Base-by-base conservation (phyloP, 1,284 basidiomycete genomes). In the Marasmius fiardii region DNA sequence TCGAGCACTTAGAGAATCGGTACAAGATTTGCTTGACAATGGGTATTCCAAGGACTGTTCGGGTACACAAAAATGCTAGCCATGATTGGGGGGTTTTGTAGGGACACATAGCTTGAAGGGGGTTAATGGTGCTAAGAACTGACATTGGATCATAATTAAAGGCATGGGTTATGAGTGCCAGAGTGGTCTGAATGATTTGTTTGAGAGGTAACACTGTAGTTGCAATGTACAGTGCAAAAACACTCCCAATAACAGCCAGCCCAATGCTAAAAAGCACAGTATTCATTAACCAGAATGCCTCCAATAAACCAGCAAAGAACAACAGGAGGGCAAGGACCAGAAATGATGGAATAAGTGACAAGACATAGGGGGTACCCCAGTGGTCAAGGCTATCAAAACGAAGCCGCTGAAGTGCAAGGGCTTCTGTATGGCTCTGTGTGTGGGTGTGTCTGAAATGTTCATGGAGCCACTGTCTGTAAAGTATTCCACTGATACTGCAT, bases 381-480 rank as follows among this genome's bases (percentile, higher is more conserved):
- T 31, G 39, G 11, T 43, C 23, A 16, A 45, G 41, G 21, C 28
- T 44, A 4, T 41, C 52, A 14, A 43, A 20, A 18, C 43, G 43
- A 14, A 44, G 41, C 2, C 28, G 26, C 20, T 43, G 35, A n/a
- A 34, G 28, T 10, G 34, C 33, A 12, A 26, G 21, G 10, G 39
- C 37, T 24, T 55, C 34, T 16, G 18, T 44, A 12, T 26, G 47
- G 31, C 18, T 44, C 16, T 23, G n/a, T 3, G 48, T 55, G 18
- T 37, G 24, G n/a, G 41, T 48, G 16, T 55, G 37, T 12, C 48
- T 47, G 31, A 24, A 34, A 51, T 52, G 45, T 21, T 50, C 57
- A 8, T 48, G 35, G 2, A 58, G 16, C 56, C 52, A 58, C 43
- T 58, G 56, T 35, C 54, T 54, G 47, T 45, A 54, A 3, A 58